Evolutionary conservation across 2,329 filamentous ascomycete species (phyloP), one percentile per base, ranked within the genome.

Genomic region (Stenocarpella maydis): DNA sequence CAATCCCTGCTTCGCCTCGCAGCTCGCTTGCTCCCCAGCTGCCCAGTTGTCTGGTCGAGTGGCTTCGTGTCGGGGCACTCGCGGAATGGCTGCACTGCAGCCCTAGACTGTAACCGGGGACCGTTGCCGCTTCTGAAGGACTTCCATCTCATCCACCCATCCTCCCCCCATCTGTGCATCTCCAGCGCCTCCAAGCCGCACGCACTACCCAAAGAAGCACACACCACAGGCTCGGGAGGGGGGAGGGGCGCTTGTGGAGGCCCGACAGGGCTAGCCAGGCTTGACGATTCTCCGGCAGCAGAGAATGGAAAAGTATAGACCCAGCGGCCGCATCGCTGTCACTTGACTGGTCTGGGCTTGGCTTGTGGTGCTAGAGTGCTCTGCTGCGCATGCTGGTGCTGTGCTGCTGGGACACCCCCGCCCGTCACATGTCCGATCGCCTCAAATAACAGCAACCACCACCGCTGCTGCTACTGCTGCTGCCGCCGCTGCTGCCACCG

Each of bases 21-120:
- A 63, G 41, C 58, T 63, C 58, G 58, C 58, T 63, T 63, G 58
- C 58, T 47, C 55, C 43, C 58, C 58, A 63, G 43, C 28, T 63
- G 58, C 58, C 65, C 65, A 65, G 65, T 61, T 70, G 65, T 70
- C 65, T 70, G 65, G 69, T 68, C 69, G 68, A 70, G 49, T 53
- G 37, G 69, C 65, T 70, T 61, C 45, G 69, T 64, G 58, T 68
- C 65, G 58, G 69, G 55, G 69, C 65, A 47, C 65, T 67, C 69
- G 65, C 69, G 65, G 65, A 70, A 58, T 67, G 63, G 58, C 67
- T 67, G 50, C 55, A 68, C 65, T 61, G 63, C 47, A 47, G 53
- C 55, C 65, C 69, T 70, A 68, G 69, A 37, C 69, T 70, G 69
- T 68, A 60, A 68, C 65, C 58, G 50, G 58, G 65, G 69, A 43